Evolutionary conservation across 2,329 filamentous ascomycete species (phyloP).

Genomic region (Dactylellina drechsleri): DNA sequence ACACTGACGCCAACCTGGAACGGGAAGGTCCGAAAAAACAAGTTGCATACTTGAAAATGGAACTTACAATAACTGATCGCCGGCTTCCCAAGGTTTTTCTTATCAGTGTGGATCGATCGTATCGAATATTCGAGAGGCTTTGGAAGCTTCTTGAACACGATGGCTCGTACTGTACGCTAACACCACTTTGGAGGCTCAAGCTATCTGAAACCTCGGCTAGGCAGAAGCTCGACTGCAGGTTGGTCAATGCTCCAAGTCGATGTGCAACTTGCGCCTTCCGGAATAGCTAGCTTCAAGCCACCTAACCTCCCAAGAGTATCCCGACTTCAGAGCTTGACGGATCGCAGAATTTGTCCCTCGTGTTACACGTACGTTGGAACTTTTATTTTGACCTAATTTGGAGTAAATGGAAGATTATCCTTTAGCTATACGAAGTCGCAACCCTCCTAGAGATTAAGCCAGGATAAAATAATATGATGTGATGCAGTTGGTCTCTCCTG

Average conservation of each 20-base stretch:
- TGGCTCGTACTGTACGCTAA: background rate
- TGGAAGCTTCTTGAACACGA: background rate
- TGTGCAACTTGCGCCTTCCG: constrained; percentile 30
- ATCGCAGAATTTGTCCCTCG: background rate
- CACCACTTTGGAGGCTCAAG: constrained; percentile 25
- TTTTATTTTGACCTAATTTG: background rate
- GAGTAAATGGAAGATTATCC: background rate
- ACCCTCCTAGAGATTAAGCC: background rate
- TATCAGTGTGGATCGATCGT: background rate
- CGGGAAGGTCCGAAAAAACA: no score
- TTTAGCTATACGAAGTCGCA: background rate
- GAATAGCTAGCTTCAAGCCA: background rate
- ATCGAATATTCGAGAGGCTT: background rate
- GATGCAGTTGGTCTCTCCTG: background rate
- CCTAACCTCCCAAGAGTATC: background rate
- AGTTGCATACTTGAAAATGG: no score
- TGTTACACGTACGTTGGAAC: background rate
- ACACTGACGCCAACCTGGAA: no score
- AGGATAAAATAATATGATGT: background rate
- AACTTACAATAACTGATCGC: background rate
- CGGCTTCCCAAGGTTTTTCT: constrained; percentile 11
- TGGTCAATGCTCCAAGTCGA: constrained; percentile 11
- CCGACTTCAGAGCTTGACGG: background rate
- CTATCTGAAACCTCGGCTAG: constrained; percentile 51
- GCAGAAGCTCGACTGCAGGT: constrained; percentile 27